Evolutionary conservation across 768 basidiomycete species (phyloP).

Genomic region (Psilocybe tampanensis): DNA sequence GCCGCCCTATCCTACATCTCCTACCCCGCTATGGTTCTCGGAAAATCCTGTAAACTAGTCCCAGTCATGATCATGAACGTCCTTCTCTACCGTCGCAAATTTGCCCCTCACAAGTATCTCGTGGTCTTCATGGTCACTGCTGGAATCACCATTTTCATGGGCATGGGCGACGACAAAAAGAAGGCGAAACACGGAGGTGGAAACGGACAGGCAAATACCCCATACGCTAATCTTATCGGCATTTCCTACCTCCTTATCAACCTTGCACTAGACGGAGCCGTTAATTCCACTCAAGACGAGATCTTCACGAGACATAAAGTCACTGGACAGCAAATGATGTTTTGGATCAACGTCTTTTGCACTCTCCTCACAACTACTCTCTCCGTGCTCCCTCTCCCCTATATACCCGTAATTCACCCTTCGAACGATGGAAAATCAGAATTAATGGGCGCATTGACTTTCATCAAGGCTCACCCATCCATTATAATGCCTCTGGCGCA

Average conservation of each 20-base stretch:
- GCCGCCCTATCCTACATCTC: constrained; percentile 94
- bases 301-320: constrained; percentile 80
- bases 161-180: constrained; percentile 65
- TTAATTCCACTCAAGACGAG: constrained; percentile 97
- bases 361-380: constrained; percentile 72
- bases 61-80: constrained; percentile 99
- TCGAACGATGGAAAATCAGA: constrained; percentile 61
- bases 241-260: constrained; percentile 80
- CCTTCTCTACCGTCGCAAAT: constrained; percentile 88
- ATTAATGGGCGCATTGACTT: constrained; percentile 66
- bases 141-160: constrained; percentile 95
- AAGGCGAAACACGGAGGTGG: constrained; percentile 39
- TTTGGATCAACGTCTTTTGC: constrained; percentile 92
- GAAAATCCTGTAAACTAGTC: constrained; percentile 98
- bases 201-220: constrained; percentile 28
- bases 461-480: constrained; percentile 77
- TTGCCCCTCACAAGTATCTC: constrained; percentile 93
- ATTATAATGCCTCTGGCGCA: constrained; percentile 74
- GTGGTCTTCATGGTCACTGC: constrained; percentile 91
- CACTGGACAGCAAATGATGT: constrained; percentile 98
- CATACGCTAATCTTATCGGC: constrained; percentile 69
- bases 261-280: constrained; percentile 88
- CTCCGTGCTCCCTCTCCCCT: constrained; percentile 72
- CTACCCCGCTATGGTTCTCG: constrained; percentile 98
- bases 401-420: constrained; percentile 83